Evolutionary conservation across 805 yeast genomes (phyloP).

Genomic region (Saccharomycopsis javanensis): DNA sequence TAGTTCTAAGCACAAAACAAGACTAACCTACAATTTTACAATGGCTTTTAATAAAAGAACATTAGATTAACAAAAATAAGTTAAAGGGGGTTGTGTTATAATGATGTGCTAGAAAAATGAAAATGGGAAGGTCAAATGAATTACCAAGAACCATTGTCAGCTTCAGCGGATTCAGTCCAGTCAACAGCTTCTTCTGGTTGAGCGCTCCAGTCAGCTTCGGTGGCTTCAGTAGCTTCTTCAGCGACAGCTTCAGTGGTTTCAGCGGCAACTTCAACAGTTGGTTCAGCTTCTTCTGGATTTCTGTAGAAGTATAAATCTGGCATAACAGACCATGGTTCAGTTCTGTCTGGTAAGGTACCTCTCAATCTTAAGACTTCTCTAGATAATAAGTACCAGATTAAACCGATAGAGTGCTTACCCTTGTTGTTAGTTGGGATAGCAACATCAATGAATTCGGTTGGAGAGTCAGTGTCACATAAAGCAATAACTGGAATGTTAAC

Average conservation of each 20-base stretch:
- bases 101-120: conserved; percentile 1
- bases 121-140: conserved; percentile 4
- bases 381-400: conserved; percentile 98
- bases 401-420: conserved; percentile 99
- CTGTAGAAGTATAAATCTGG: conserved; percentile 99
- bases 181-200: conserved; percentile 57
- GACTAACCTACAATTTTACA: neutral
- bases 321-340: conserved; percentile 97
- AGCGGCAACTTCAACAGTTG: conserved; percentile 53
- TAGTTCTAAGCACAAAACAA: neutral
- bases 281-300: conserved; percentile 99
- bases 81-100: neutral
- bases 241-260: conserved; percentile 47
- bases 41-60: conserved; percentile 1
- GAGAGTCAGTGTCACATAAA: conserved; percentile 96
- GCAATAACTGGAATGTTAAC: conserved; percentile 99
- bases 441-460: conserved; percentile 97
- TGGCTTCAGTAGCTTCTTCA: conserved; percentile 54
- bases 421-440: conserved; percentile 99
- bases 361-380: conserved; percentile 99
- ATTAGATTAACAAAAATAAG: conserved; percentile 11
- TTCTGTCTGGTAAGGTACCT: conserved; percentile 94
- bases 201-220: conserved; percentile 61
- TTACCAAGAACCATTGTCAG: conserved; percentile 23
- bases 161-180: conserved; percentile 42